A percentile compares a stretch with the other conserved stretches of the same genome.
Evolutionary conservation across 768 basidiomycete species (phyloP).

Genomic region (Mycena filopes): DNA sequence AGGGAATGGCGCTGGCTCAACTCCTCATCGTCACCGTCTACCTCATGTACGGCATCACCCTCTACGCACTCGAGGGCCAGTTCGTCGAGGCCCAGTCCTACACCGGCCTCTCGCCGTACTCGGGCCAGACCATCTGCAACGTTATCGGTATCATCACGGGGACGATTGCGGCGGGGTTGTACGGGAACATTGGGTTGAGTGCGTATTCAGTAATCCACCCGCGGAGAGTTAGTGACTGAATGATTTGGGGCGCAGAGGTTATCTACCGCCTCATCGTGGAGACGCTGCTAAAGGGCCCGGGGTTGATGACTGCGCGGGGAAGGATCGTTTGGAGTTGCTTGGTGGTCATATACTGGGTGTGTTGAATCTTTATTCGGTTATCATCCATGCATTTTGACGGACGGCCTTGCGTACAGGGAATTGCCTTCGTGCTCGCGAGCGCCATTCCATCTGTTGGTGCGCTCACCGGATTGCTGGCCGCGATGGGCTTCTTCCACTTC

Average conservation of each 20-base stretch:
- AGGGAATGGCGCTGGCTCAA: conserved; percentile 13
- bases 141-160: conserved; percentile 17
- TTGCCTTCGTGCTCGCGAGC: conserved; percentile 17
- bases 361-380: neutral
- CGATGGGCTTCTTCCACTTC: conserved; percentile 22
- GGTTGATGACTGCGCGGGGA: conserved; percentile 1
- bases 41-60: conserved; percentile 10
- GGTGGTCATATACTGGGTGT: conserved; percentile 7
- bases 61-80: conserved; percentile 11
- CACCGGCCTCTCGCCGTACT: conserved; percentile 14
- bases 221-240: neutral
- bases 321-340: conserved; percentile 7
- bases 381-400: too few species aligned
- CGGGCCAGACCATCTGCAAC: conserved; percentile 12
- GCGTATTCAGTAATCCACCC: neutral
- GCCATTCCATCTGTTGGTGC: conserved; percentile 13
- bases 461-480: conserved; percentile 8
- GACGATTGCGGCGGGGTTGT: conserved; percentile 7
- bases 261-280: conserved; percentile 11
- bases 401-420: too few species aligned
- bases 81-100: conserved; percentile 17
- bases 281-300: conserved; percentile 3
- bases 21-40: conserved; percentile 10
- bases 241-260: conserved; percentile 4
- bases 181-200: conserved; percentile 17